Conservation (phyloP, 2,329 filamentous ascomycete species). For the Penicillium aurantiogriseum region DNA sequence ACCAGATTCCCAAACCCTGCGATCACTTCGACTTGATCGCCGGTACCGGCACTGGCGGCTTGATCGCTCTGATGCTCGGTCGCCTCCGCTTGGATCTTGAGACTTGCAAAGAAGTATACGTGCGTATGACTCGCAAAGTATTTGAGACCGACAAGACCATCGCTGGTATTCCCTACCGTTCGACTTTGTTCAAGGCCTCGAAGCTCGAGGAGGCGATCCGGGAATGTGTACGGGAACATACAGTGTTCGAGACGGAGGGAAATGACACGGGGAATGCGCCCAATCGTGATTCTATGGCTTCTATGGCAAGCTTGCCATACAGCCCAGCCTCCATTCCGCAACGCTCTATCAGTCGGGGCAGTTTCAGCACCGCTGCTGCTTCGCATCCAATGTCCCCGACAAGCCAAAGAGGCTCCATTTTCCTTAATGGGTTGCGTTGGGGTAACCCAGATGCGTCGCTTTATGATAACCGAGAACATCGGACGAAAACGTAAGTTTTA, state of each 20-base stretch:
- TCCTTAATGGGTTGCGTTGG: conserved; percentile 51
- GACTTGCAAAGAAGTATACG: conserved; percentile 96
- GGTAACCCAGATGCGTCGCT: conserved; percentile 82
- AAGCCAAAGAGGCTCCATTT: conserved; percentile 53
- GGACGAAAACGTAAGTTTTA: conserved; percentile 74
- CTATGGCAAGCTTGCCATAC: conserved; percentile 50
- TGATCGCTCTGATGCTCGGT: conserved; percentile 97
- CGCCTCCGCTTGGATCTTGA: conserved; percentile 87
- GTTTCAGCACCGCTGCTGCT: conserved; percentile 76
- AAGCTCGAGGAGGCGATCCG: conserved; percentile 91
- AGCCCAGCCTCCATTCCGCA: conserved; percentile 45
- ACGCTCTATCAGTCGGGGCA: conserved; percentile 74
- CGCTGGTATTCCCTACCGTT: conserved; percentile 88
- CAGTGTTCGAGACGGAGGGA: conserved; percentile 74
- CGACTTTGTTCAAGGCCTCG: conserved; percentile 94
- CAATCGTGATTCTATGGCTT: conserved; percentile 48
- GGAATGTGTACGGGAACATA: conserved; percentile 83
- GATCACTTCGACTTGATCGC: conserved; percentile 98
- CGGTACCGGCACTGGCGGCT: conserved; percentile 88
- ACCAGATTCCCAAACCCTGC: conserved; percentile 94
- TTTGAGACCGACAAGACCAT: conserved; percentile 99
- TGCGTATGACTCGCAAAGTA: conserved; percentile 87
- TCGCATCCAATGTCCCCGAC: conserved; percentile 58
- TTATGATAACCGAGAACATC: conserved; percentile 82
- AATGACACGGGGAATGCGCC: conserved; percentile 61